A percentile compares a stretch with the other conserved stretches of the same genome.
Conservation (phyloP, 1,284 basidiomycete species). For the Vanrija humicola region DNA sequence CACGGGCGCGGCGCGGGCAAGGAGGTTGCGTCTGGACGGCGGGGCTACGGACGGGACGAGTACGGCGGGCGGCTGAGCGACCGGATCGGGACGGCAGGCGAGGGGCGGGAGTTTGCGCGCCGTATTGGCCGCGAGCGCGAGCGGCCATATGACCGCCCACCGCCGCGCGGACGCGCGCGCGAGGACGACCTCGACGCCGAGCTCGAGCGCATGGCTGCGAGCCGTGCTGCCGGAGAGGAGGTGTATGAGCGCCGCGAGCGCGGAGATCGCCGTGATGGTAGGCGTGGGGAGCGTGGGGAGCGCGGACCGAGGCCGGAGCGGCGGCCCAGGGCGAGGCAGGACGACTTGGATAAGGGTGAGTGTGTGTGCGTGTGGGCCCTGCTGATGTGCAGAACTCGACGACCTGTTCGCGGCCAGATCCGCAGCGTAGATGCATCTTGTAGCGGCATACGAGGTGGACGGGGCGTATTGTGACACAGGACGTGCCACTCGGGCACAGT, state of each 20-base stretch:
- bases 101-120: conserved; percentile 33
- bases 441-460: no score
- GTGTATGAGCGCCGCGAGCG: conserved; percentile 7
- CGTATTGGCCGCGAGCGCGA: conserved; percentile 24
- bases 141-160: conserved; percentile 15
- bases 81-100: conserved; percentile 18
- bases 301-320: conserved; percentile 11
- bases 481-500: no score
- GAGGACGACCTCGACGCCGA: conserved; percentile 41
- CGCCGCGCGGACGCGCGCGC: conserved; percentile 5
- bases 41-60: conserved; percentile 4
- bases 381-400: conserved; percentile 20
- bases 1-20: conserved; percentile 41
- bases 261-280: neutral
- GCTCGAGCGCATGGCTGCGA: conserved; percentile 30
- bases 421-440: neutral
- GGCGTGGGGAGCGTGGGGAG: neutral
- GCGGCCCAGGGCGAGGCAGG: conserved; percentile 17
- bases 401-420: conserved; percentile 14
- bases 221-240: conserved; percentile 15
- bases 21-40: conserved; percentile 20
- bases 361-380: neutral
- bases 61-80: conserved; percentile 12
- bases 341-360: conserved; percentile 42
- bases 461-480: no score